Conservation (phyloP, 768 basidiomycete genomes). For the Boletus pseudo-olivaceus region DNA sequence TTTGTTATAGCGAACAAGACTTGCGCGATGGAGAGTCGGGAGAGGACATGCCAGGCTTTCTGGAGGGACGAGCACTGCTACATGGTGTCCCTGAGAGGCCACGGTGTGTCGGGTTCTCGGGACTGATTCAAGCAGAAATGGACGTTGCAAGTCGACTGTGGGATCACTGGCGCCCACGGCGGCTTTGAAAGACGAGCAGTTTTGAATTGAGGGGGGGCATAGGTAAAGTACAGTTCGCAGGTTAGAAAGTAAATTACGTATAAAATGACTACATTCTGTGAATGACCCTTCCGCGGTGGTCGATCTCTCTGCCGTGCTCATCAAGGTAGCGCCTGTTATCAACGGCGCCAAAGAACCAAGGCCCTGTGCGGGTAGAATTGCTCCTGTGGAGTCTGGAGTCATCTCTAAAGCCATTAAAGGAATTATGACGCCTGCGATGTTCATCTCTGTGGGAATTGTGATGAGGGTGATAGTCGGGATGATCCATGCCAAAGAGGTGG, state of each 20-base stretch:
- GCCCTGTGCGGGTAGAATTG: slow-evolving; percentile 16
- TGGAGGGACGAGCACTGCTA: slow-evolving; percentile 53
- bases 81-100: slow-evolving; percentile 32
- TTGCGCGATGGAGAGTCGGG: background rate
- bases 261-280: slow-evolving; percentile 21
- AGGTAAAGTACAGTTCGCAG: background rate
- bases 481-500: slow-evolving; percentile 34
- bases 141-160: slow-evolving; percentile 57
- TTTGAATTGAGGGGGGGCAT: background rate
- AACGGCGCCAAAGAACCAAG: slow-evolving; percentile 19
- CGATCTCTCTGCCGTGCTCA: slow-evolving; percentile 28
- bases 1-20: background rate
- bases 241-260: slow-evolving; percentile 3
- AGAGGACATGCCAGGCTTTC: slow-evolving; percentile 30
- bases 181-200: slow-evolving; percentile 32
- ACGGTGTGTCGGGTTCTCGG: slow-evolving; percentile 14
- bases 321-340: slow-evolving; percentile 20
- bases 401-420: slow-evolving; percentile 23
- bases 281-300: slow-evolving; percentile 22
- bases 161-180: slow-evolving; percentile 67
- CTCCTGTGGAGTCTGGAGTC: slow-evolving; percentile 14
- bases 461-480: background rate
- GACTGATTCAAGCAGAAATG: slow-evolving; percentile 48
- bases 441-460: slow-evolving; percentile 1
- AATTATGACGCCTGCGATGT: slow-evolving; percentile 26